Conservation (phyloP, 805 yeast genomes). For the Metschnikowia gruessii region DNA sequence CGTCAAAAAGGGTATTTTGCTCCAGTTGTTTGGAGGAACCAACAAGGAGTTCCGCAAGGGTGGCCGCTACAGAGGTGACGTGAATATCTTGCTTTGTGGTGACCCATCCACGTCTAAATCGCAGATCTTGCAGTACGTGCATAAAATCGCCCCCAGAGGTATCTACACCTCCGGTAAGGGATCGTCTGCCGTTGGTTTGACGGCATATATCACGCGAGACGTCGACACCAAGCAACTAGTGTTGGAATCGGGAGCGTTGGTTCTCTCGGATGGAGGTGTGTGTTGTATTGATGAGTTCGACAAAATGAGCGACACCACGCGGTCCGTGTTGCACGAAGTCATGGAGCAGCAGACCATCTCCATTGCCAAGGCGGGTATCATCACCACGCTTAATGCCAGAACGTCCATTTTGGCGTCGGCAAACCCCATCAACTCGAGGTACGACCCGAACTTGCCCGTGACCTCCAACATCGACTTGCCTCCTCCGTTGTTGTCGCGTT, state of each 20-base stretch:
- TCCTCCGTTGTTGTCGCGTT: slow-evolving; percentile 91
- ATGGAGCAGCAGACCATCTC: slow-evolving; percentile 99
- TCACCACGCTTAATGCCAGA: slow-evolving; percentile 93
- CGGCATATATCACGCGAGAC: slow-evolving; percentile 95
- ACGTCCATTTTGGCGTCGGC: slow-evolving; percentile 96
- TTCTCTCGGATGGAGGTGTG: slow-evolving; percentile 94
- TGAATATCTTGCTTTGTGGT: slow-evolving; percentile 88
- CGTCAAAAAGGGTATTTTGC: slow-evolving; percentile 89
- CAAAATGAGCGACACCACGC: slow-evolving; percentile 91
- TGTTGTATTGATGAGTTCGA: slow-evolving; percentile 99
- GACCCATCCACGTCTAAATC: slow-evolving; percentile 98
- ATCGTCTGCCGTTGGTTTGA: slow-evolving; percentile 97
- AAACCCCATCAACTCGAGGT: slow-evolving; percentile 93
- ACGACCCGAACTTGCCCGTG: slow-evolving; percentile 92
- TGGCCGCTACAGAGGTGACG: slow-evolving; percentile 94
- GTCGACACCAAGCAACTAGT: slow-evolving; percentile 91
- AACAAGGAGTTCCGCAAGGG: slow-evolving; percentile 86
- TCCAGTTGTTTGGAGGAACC: slow-evolving; percentile 95
- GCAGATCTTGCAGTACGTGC: slow-evolving; percentile 90
- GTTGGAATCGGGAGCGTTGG: slow-evolving; percentile 93
- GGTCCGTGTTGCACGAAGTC: slow-evolving; percentile 95
- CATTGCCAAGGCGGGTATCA: slow-evolving; percentile 97
- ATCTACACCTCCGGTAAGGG: slow-evolving; percentile 98
- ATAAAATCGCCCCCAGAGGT: slow-evolving; percentile 96
- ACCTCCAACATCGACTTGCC: slow-evolving; percentile 95